These are phyloP conservation scores for Pestalotiopsis sp. DNA, from an alignment of 2,329 filamentous ascomycete genomes.

Conservation along the genomic window DNA sequence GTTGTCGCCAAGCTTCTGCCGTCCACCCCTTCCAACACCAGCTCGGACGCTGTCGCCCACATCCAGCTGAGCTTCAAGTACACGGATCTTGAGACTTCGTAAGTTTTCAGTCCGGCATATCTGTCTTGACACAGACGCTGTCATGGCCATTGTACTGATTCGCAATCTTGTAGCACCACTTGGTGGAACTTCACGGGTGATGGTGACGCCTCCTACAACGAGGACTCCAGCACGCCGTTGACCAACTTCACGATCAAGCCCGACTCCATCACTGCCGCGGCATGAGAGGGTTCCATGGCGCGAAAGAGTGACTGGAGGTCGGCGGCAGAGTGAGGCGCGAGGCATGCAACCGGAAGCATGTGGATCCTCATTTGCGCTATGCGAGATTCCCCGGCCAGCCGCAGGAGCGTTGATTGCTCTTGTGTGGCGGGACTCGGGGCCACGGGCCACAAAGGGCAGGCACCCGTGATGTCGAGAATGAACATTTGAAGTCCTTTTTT, in stretches of 20 bases:
- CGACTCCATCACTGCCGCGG: constrained; percentile 30
- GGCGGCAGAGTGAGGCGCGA: background rate
- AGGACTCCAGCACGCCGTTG: constrained; percentile 21
- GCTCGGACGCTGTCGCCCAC: constrained; percentile 20
- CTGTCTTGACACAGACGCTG: background rate
- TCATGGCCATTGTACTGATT: background rate
- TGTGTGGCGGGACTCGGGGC: too few relatives aligned
- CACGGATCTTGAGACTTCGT: constrained; percentile 28
- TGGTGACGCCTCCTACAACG: constrained; percentile 30
- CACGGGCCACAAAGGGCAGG: background rate
- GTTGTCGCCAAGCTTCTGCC: constrained; percentile 34
- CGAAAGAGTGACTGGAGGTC: background rate
- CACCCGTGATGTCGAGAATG: background rate
- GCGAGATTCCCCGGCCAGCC: background rate
- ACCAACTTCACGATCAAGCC: constrained; percentile 33
- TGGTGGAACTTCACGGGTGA: constrained; percentile 37
- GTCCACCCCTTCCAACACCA: constrained; percentile 16
- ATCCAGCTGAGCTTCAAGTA: constrained; percentile 35
- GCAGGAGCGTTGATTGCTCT: background rate
- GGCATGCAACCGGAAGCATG: background rate
- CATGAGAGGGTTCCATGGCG: constrained; percentile 12
- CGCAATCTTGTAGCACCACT: constrained; percentile 20
- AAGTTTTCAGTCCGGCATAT: constrained; percentile 18
- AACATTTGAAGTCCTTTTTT: background rate
- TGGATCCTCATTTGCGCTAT: background rate